Percentiles rank a stretch among this genome's conserved stretches.
These are phyloP conservation scores for Ogataea polymorpha DNA, from an alignment of 805 yeast genomes.

Conservation along the genomic window DNA sequence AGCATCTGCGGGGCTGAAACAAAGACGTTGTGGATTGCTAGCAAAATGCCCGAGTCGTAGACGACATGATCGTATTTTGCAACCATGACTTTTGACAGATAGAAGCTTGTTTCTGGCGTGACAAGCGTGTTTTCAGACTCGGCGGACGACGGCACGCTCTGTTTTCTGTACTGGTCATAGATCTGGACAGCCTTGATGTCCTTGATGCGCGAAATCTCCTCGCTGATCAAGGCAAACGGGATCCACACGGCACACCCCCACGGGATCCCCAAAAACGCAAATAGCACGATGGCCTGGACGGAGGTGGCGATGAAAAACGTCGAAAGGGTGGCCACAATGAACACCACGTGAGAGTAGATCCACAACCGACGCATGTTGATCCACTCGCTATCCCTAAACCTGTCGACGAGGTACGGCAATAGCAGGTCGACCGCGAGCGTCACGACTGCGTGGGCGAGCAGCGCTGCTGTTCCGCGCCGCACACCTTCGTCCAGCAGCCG, in stretches of 20 bases:
- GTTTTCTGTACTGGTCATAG: slow-evolving; percentile 16
- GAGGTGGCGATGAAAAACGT: slow-evolving; percentile 46
- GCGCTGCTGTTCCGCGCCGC: slow-evolving; percentile 49
- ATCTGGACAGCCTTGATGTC: slow-evolving; percentile 39
- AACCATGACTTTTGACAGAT: slow-evolving; percentile 22
- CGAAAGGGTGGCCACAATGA: slow-evolving; percentile 44
- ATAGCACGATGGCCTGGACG: slow-evolving; percentile 42
- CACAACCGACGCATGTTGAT: slow-evolving; percentile 40
- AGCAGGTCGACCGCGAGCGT: slow-evolving; percentile 43
- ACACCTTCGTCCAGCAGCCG: slow-evolving; percentile 44
- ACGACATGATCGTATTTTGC: slow-evolving; percentile 39
- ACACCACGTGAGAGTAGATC: slow-evolving; percentile 48
- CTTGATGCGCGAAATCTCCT: slow-evolving; percentile 51
- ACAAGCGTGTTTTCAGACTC: slow-evolving; percentile 10
- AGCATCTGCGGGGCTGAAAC: slow-evolving; percentile 57
- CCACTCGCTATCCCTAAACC: slow-evolving; percentile 4
- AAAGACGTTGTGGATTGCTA: slow-evolving; percentile 57
- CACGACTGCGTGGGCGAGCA: slow-evolving; percentile 47
- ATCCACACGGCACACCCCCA: slow-evolving; percentile 71
- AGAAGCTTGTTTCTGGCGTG: slow-evolving; percentile 12
- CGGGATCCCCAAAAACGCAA: slow-evolving; percentile 54
- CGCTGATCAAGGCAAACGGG: slow-evolving; percentile 60
- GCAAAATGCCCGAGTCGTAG: slow-evolving; percentile 53
- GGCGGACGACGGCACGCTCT: slow-evolving; percentile 7
- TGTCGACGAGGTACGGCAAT: slow-evolving; percentile 41